phyloP scores from a whole-genome alignment of 2,329 filamentous ascomycete species.

The Aspergillus sp. region DNA sequence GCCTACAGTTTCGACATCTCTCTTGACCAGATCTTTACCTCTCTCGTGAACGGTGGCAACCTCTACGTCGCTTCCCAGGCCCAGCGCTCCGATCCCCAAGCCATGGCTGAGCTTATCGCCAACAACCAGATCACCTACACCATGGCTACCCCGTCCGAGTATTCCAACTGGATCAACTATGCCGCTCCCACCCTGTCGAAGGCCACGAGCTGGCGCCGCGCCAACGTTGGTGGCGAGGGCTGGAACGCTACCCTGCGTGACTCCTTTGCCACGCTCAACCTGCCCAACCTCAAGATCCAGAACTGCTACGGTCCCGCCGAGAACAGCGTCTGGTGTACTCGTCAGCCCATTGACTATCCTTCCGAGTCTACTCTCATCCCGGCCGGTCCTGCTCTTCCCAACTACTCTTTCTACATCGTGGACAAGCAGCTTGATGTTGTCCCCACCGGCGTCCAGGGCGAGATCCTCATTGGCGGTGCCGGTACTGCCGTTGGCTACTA shows the following conservation, averaged over 20 bases:
- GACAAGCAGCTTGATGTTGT: constrained; percentile 42
- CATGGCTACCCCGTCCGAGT: constrained; percentile 3
- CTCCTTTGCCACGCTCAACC: constrained; percentile 18
- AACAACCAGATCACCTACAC: background rate
- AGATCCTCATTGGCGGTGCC: constrained; percentile 43
- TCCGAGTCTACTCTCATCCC: constrained; percentile 3
- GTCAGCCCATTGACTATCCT: constrained; percentile 16
- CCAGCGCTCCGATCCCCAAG: background rate
- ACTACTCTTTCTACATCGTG: constrained; percentile 45
- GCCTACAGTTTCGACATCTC: constrained; percentile 11
- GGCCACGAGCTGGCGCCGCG: background rate
- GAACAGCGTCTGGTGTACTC: constrained; percentile 23
- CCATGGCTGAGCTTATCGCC: background rate
- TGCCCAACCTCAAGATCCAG: constrained; percentile 16
- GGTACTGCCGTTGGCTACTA: constrained; percentile 24
- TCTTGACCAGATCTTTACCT: constrained; percentile 2
- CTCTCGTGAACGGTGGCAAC: constrained; percentile 3
- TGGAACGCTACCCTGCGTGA: constrained; percentile 10
- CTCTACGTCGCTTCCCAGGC: background rate
- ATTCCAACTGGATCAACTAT: background rate
- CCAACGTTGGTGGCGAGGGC: constrained; percentile 28
- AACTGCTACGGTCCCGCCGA: constrained; percentile 36
- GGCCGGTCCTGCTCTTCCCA: constrained; percentile 34
- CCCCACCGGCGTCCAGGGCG: constrained; percentile 46
- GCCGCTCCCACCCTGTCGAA: background rate